Evolutionary conservation across 106 monocot species (phyloP), one percentile per base, ranked within the genome.

Genomic region (Posidonia australis): DNA sequence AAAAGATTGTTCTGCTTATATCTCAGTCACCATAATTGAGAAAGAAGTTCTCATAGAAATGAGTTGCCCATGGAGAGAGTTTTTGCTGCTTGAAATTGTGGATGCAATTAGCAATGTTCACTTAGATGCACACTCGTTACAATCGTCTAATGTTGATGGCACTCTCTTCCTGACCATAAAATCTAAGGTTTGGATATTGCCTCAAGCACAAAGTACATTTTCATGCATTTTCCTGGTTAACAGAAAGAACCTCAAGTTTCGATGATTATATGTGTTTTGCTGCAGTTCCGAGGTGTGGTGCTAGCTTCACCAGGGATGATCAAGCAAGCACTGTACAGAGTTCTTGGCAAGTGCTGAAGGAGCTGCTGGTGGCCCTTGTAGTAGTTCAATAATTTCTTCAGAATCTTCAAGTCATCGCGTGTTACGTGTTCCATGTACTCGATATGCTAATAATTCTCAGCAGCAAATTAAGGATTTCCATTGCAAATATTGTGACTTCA

Each of bases 61-160:
- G 72, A 66, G 62, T 24, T 93, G 93, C 29, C 83, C 80, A 20
- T 89, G 86, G 93, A 83, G 86, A 64, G 81, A 93, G 9, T 73
- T 61, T 54, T 62, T 93, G 63, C 70, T 93, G 25, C 70, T 86
- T 12, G 86, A 86, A 53, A 73, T 93, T 5, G 45, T 89, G 18
- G 86, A 89, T 58, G 81, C 81, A 1, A 65, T 86, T 21, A 76
- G 73, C 58, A 86, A 70, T 54, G 61, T 89, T 21, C 74, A 74
- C 55, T 54, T 93, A 36, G 93, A 89, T 51, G 65, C 77, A 44
- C 79, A 89, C 30, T 86, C 79, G 2, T 70, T 93, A 49, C 89
- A 83, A 47, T 83, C 89, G n/a, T 79, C 86, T 19, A 76, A 46
- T 0, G 51, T 36, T 1, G 79, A 86, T 48, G 77, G 79, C 24